Percentiles rank a stretch among this genome's conserved stretches.
phyloP scores from a whole-genome alignment of 2,329 filamentous ascomycete species.

The Ophiostoma montium region DNA sequence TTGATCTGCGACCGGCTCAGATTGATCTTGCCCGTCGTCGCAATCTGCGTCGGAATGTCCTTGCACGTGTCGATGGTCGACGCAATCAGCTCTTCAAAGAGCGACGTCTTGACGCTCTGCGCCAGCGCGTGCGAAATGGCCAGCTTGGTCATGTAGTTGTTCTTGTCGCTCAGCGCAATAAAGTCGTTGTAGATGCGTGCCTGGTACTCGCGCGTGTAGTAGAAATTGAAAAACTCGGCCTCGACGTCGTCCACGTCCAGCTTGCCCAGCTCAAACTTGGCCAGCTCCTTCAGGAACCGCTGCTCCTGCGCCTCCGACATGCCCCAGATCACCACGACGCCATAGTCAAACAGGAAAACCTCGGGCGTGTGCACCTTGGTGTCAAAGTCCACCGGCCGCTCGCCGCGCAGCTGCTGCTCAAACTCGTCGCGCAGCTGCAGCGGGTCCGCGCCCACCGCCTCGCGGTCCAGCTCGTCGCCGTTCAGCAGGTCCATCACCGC shows the following conservation, averaged over 20 bases:
- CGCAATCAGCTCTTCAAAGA: slow-evolving; percentile 91
- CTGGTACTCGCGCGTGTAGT: slow-evolving; percentile 96
- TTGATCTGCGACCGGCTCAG: slow-evolving; percentile 85
- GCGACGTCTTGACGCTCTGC: slow-evolving; percentile 92
- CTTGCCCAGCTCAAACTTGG: slow-evolving; percentile 88
- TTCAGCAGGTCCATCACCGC: slow-evolving; percentile 3
- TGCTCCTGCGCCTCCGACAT: slow-evolving; percentile 87
- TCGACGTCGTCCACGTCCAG: slow-evolving; percentile 79
- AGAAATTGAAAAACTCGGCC: slow-evolving; percentile 97
- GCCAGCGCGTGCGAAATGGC: slow-evolving; percentile 91
- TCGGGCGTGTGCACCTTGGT: slow-evolving; percentile 83
- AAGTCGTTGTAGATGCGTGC: slow-evolving; percentile 99
- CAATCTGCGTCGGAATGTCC: slow-evolving; percentile 85
- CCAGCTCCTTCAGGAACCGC: slow-evolving; percentile 81
- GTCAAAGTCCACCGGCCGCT: slow-evolving; percentile 53
- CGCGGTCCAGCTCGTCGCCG: slow-evolving; percentile 7
- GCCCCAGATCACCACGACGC: slow-evolving; percentile 95
- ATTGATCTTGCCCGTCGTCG: slow-evolving; percentile 79
- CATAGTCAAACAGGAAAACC: slow-evolving; percentile 93
- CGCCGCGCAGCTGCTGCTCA: slow-evolving; percentile 9
- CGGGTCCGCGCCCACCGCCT: background rate
- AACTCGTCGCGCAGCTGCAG: slow-evolving; percentile 8
- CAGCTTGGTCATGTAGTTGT: slow-evolving; percentile 95
- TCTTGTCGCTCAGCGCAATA: slow-evolving; percentile 84
- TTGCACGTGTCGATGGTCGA: slow-evolving; percentile 89